Base-by-base conservation (phyloP, 1,284 basidiomycete species). In the Cutaneotrichosporon dermatis region DNA sequence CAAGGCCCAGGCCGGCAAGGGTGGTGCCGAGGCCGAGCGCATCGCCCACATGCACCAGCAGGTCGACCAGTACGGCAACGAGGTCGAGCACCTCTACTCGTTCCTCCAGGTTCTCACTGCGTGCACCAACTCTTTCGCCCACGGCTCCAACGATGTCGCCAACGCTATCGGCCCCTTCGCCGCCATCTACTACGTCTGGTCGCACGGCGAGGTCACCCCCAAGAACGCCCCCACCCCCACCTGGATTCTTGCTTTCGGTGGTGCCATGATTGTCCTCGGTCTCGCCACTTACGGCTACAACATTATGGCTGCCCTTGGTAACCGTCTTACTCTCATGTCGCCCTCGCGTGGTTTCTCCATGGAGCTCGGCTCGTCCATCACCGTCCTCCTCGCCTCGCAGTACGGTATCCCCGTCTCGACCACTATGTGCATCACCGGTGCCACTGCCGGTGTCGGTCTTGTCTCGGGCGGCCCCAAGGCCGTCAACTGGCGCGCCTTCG, bases 101-200 rank as follows among this genome's bases (percentile, higher is more conserved):
- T 82, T 81, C 73, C 72, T 82, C 49, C 81, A 82, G 62, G 79
- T 82, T 56, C 59, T 82, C 57, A 82, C 81, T 12, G 80, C 80
- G n/a, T 81, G 80, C 65, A 80, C 78, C 58, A 79, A 79, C 54
- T 80, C 79, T 11, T 82, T 82, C 63, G 80, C 80, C 13, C 80
- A 81, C 68, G 80, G 79, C 41, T 68, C 75, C 61, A 80, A 80
- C 71, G 78, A 79, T 54, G 60, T 71, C 15, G 66, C 73, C 64
- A 77, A 77, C 64, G 76, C 76, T 33, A 68, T 78, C 61, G 76
- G 76, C 15, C 74, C 76, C 39, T 74, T 74, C 55, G 64, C 74
- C 25, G 74, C 72, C 42, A 75, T 79, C 59, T 79, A 79, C 73
- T 68, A 72, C 61, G 71, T 76, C 51, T 82, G 81, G 81, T 58